phyloP scores from a whole-genome alignment of 2,329 filamentous ascomycete genomes.

The Dactylellina haptotyla region DNA sequence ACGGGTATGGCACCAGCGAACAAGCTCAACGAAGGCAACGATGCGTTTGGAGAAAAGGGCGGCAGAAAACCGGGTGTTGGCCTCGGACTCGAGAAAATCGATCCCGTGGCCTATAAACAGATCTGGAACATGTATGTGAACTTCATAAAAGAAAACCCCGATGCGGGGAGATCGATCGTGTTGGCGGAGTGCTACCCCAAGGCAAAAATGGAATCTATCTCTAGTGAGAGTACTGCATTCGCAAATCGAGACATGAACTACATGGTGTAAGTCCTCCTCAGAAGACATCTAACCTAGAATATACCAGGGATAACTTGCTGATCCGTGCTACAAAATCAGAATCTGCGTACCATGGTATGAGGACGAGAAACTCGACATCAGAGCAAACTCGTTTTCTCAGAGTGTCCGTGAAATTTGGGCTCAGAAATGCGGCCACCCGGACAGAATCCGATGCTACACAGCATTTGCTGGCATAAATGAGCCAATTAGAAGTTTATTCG shows the following conservation, averaged over 20 bases:
- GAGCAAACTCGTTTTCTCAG: slow-evolving; percentile 19
- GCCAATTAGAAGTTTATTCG: slow-evolving; percentile 41
- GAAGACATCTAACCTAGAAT: neutral
- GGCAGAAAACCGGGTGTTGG: slow-evolving; percentile 39
- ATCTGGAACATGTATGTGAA: slow-evolving; percentile 37
- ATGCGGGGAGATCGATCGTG: slow-evolving; percentile 28
- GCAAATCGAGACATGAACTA: slow-evolving; percentile 39
- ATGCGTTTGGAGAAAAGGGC: slow-evolving; percentile 35
- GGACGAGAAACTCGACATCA: slow-evolving; percentile 30
- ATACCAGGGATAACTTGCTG: neutral
- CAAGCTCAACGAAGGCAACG: slow-evolving; percentile 50
- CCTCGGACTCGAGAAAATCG: slow-evolving; percentile 22
- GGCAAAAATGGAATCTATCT: slow-evolving; percentile 13
- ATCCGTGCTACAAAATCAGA: neutral
- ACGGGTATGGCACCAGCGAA: slow-evolving; percentile 56
- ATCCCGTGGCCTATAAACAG: slow-evolving; percentile 27
- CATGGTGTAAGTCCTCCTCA: slow-evolving; percentile 24
- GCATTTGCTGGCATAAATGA: slow-evolving; percentile 42
- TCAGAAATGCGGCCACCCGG: slow-evolving; percentile 29
- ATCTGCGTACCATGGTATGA: slow-evolving; percentile 46
- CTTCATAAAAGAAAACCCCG: slow-evolving; percentile 38
- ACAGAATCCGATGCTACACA: slow-evolving; percentile 24
- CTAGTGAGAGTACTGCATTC: slow-evolving; percentile 2
- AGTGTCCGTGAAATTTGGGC: slow-evolving; percentile 33
- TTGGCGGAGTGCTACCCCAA: slow-evolving; percentile 32